Conservation (phyloP, 2,329 filamentous ascomycete genomes). For the Neophaeococcomyces aloes region DNA sequence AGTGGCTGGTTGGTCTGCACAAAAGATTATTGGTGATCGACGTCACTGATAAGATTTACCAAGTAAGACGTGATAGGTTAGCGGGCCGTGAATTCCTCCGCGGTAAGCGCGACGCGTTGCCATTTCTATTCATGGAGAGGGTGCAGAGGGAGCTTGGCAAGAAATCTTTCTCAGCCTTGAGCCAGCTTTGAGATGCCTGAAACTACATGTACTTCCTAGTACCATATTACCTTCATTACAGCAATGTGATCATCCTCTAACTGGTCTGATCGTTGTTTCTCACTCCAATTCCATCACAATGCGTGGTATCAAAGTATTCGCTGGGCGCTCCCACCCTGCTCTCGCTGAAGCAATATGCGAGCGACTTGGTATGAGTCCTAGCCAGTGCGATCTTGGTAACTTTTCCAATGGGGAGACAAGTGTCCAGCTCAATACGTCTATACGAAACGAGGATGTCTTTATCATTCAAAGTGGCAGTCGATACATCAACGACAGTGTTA, state of each 20-base stretch:
- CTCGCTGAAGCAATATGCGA: conserved; percentile 58
- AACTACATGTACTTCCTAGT: too few relatives aligned
- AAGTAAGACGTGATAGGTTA: too few relatives aligned
- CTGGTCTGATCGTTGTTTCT: neutral
- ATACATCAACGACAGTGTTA: conserved; percentile 96
- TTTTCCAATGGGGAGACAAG: conserved; percentile 62
- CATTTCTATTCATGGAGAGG: too few relatives aligned
- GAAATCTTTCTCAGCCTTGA: too few relatives aligned
- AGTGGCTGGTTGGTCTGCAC: too few relatives aligned
- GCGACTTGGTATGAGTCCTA: conserved; percentile 50
- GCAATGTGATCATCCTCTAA: neutral
- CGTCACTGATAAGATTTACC: too few relatives aligned
- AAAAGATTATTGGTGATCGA: too few relatives aligned
- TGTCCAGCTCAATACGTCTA: conserved; percentile 56
- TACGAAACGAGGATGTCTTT: conserved; percentile 97
- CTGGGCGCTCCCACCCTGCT: conserved; percentile 53
- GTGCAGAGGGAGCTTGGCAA: too few relatives aligned
- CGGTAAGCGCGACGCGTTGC: too few relatives aligned
- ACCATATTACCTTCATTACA: too few relatives aligned
- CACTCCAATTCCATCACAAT: conserved; percentile 32
- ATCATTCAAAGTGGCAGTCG: conserved; percentile 94
- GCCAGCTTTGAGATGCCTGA: too few relatives aligned
- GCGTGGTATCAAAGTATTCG: conserved; percentile 58
- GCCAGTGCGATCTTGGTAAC: conserved; percentile 52
- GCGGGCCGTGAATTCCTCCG: too few relatives aligned